A percentile compares a stretch with the other conserved stretches of the same genome.
Evolutionary conservation across 257 asterid species (phyloP).

Genomic region (Paraleonurus japonicus): DNA sequence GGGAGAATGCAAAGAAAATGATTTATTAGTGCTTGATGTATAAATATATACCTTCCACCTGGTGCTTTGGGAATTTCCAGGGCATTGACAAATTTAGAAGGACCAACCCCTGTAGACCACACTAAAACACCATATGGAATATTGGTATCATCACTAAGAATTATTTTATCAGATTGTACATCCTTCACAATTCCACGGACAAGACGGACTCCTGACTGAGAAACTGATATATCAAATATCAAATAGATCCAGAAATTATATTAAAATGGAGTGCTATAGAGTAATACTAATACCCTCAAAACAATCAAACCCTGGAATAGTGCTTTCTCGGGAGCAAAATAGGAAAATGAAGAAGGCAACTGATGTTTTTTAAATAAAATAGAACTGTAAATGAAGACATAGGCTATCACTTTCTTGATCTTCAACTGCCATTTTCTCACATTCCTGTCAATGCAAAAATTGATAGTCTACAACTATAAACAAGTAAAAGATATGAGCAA

Average conservation of each 20-base stretch:
- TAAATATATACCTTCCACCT: conserved; percentile 85
- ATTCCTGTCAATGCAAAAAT: not conserved
- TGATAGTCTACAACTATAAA: not conserved
- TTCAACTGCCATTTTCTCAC: not conserved
- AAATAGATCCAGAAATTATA: conserved; percentile 18
- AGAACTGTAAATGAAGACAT: not conserved
- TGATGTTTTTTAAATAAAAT: not conserved
- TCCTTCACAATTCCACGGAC: conserved; percentile 89
- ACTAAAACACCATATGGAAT: conserved; percentile 96
- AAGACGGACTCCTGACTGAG: conserved; percentile 95
- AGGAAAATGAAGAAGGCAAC: not conserved
- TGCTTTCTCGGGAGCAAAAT: not conserved
- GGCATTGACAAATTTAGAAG: conserved; percentile 70
- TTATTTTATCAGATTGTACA: conserved; percentile 73
- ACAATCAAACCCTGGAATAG: not conserved
- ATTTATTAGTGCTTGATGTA: not conserved
- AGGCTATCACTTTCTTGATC: not conserved
- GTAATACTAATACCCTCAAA: not conserved
- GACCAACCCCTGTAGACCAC: conserved; percentile 99
- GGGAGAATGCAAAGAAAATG: not conserved
- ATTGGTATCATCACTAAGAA: conserved; percentile 73
- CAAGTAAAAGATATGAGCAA: not conserved
- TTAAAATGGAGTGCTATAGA: not conserved
- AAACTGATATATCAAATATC: conserved; percentile 45
- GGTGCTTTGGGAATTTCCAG: conserved; percentile 82